Evolutionary conservation across 2,329 filamentous ascomycete genomes (phyloP), one percentile per base, ranked within the genome.

Genomic region (Ciborinia camelliae): DNA sequence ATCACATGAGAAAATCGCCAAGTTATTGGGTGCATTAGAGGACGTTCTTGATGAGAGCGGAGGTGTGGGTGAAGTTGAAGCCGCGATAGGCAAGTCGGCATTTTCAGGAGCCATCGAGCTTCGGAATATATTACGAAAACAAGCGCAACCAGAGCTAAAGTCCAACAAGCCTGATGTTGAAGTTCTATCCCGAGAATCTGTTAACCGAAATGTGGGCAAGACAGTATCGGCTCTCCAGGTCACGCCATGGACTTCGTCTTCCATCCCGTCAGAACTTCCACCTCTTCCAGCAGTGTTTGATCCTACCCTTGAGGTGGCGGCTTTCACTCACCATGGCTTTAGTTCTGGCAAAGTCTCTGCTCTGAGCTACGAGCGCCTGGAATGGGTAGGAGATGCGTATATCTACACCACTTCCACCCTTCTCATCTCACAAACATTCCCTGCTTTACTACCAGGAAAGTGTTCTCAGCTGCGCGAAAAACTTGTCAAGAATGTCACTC

Each of bases 311-410:
- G 84, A 88, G 70, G 78, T 77, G 32, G 83, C 86, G 20, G 85
- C 86, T 14, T 89, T 93, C 71, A 91, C 84, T 0, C 91, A 94
- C 71, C 78, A 54, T 43, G 72, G 71, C 18, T 62, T 53, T 23
- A 59, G 65, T n/a, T 39, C 35, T 41, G 71, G 69, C 1, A 67
- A 61, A n/a, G 14, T 65, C n/a, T 67, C 66, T n/a, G 70, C 72
- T 48, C 63, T 75, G 9, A 79, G 61, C 72, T 97, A 97, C 76
- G 93, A 97, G 73, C 85, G 86, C 23, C 84, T 97, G 8, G 94
- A 98, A 76, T 92, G 94, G 79, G 81, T 97, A 9, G 94, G 94
- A 8, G 94, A 98, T 75, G 89, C 91, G 26, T 94, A 94, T 71
- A 80, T 96, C 60, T 90, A 96, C 73, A 78, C 92, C 60, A 86